phyloP scores from a whole-genome alignment of 345 rosid genomes.

The Brassica cretica region DNA sequence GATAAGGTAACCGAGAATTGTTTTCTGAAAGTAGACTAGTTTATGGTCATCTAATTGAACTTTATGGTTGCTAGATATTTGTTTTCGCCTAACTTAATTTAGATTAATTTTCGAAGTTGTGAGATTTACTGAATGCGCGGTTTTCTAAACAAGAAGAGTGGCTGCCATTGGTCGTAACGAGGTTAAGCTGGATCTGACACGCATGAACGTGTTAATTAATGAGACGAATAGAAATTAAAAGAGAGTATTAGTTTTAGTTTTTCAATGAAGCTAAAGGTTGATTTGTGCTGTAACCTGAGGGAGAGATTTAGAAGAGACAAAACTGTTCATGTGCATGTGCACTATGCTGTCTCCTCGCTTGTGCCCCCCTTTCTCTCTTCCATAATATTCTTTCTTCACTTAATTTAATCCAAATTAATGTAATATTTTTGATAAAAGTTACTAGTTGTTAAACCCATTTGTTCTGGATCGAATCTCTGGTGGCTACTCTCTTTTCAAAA shows the following conservation, averaged over 20 bases:
- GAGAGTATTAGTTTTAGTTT: constrained; percentile 30
- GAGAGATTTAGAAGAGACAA: constrained; percentile 43
- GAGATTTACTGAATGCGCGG: not conserved
- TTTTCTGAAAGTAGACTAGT: not conserved
- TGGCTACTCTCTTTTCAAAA: constrained; percentile 13
- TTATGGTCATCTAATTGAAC: not conserved
- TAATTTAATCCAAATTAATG: constrained; percentile 14
- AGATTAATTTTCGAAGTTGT: not conserved
- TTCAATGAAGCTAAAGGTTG: constrained; percentile 26
- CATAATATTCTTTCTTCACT: constrained; percentile 22
- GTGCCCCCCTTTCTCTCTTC: constrained; percentile 28
- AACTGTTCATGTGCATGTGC: constrained; percentile 58
- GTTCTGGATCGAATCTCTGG: constrained; percentile 29
- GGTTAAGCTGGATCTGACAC: constrained; percentile 34
- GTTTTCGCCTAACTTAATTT: constrained; percentile 11
- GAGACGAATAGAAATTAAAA: constrained; percentile 5
- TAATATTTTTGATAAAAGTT: not conserved
- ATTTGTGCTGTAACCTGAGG: constrained; percentile 22
- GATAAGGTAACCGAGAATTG: not conserved
- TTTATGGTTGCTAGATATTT: not conserved
- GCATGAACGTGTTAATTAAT: constrained; percentile 32
- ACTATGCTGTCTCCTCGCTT: constrained; percentile 29
- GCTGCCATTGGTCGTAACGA: constrained; percentile 16
- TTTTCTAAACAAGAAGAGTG: constrained; percentile 3
- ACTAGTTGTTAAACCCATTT: not conserved